Conservation (phyloP, 495 filamentous ascomycete genomes). For the Schizothecium vesticola region DNA sequence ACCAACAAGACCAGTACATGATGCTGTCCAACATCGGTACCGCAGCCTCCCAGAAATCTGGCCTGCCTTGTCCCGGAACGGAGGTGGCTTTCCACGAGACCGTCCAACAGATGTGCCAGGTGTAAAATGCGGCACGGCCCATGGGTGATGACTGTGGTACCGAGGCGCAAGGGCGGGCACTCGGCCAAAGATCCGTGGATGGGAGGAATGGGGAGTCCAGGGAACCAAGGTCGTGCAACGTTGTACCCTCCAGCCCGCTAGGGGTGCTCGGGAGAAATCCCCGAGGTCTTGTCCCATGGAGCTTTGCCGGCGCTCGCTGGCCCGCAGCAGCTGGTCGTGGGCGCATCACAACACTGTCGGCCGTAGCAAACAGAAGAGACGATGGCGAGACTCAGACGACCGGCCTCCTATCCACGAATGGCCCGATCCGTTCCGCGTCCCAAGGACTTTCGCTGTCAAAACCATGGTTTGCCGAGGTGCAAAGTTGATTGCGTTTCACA, state of each 20-base stretch:
- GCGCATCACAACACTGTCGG: background rate
- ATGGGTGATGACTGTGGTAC: background rate
- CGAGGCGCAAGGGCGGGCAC: background rate
- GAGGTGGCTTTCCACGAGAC: background rate
- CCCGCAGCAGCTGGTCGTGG: background rate
- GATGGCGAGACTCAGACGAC: background rate
- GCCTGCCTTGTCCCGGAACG: background rate
- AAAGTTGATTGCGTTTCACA: conserved; percentile 1
- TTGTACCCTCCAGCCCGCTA: background rate
- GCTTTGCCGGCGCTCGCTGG: background rate
- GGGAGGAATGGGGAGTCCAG: background rate
- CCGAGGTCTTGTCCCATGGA: background rate
- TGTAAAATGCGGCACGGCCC: background rate
- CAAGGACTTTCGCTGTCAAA: background rate
- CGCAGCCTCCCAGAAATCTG: background rate
- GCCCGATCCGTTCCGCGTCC: background rate
- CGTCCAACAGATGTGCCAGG: background rate
- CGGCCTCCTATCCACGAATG: background rate
- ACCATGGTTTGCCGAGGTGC: background rate
- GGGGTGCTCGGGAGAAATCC: background rate
- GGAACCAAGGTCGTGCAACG: background rate
- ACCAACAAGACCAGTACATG: background rate
- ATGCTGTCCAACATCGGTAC: background rate
- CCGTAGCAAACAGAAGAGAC: background rate
- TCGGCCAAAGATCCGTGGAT: background rate